phyloP scores from a whole-genome alignment of 257 asterid genomes.

The Plectranthus barbatus region DNA sequence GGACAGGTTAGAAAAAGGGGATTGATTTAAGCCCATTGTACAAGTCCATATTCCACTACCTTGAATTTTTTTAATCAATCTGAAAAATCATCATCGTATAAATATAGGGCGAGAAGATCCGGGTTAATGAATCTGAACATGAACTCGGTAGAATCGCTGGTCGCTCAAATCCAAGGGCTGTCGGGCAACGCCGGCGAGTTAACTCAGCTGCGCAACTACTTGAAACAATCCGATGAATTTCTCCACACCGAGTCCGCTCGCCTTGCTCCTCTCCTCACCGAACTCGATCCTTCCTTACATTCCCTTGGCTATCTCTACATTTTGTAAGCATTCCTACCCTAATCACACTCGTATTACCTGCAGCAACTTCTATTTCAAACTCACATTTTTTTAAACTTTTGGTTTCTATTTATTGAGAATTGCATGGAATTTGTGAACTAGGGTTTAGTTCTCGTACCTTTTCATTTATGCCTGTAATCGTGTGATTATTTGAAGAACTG shows the following conservation, averaged over 20 bases:
- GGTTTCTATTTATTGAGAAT: background rate
- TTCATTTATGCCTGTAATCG: background rate
- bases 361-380: background rate
- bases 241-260: slow-evolving; percentile 55
- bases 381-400: background rate
- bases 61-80: too few relatives aligned
- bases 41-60: too few relatives aligned
- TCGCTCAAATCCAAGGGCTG: slow-evolving; percentile 62
- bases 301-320: slow-evolving; percentile 82
- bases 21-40: too few relatives aligned
- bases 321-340: slow-evolving; percentile 30
- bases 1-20: too few relatives aligned
- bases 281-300: slow-evolving; percentile 62
- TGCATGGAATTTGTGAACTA: slow-evolving; percentile 6
- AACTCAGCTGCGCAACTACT: slow-evolving; percentile 50
- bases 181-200: slow-evolving; percentile 47
- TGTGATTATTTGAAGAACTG: background rate
- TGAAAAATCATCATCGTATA: too few relatives aligned
- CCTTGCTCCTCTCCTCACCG: slow-evolving; percentile 48
- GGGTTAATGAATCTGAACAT: slow-evolving; percentile 53
- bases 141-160: slow-evolving; percentile 60
- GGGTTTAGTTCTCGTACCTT: slow-evolving; percentile 7
- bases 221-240: slow-evolving; percentile 68
- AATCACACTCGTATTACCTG: background rate
- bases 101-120: background rate